Conservation (phyloP, 768 basidiomycete species). For the Agrocybe praecox region DNA sequence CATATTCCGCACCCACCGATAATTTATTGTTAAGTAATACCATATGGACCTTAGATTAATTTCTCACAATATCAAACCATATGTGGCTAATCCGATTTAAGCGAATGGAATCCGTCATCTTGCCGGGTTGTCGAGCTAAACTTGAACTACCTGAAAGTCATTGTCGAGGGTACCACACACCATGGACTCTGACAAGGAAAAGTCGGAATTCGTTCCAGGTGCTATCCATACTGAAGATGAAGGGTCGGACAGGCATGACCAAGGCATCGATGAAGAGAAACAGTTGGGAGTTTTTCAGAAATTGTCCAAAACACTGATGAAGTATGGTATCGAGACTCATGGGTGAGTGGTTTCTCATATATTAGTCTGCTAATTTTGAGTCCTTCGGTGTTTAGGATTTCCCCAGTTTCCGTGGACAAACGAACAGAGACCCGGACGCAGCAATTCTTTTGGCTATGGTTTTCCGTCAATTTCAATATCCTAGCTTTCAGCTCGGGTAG, state of each 20-base stretch:
- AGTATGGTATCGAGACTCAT: conserved; percentile 20
- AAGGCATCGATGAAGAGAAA: neutral
- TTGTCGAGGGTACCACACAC: too few relatives aligned
- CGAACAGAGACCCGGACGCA: conserved; percentile 60
- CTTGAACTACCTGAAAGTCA: too few relatives aligned
- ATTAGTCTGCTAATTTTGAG: neutral
- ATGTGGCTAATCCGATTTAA: too few relatives aligned
- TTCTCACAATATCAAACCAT: too few relatives aligned
- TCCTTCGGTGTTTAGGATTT: conserved; percentile 37
- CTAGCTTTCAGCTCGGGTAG: conserved; percentile 64
- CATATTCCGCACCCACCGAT: too few relatives aligned
- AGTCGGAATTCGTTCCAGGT: neutral
- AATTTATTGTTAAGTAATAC: too few relatives aligned
- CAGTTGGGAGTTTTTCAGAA: conserved; percentile 12
- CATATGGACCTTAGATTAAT: too few relatives aligned
- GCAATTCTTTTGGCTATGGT: conserved; percentile 75
- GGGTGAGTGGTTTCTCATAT: conserved; percentile 8
- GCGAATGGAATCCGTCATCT: too few relatives aligned
- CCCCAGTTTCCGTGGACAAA: conserved; percentile 50
- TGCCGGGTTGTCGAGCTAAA: too few relatives aligned
- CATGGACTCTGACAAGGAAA: neutral
- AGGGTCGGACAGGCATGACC: neutral
- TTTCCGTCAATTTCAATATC: conserved; percentile 70
- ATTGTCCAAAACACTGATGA: conserved; percentile 9
- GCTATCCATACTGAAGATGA: neutral